A percentile compares a stretch with the other conserved stretches of the same genome.
Evolutionary conservation across 768 basidiomycete genomes (phyloP).

Genomic region (Pleurotus pulmonarius): DNA sequence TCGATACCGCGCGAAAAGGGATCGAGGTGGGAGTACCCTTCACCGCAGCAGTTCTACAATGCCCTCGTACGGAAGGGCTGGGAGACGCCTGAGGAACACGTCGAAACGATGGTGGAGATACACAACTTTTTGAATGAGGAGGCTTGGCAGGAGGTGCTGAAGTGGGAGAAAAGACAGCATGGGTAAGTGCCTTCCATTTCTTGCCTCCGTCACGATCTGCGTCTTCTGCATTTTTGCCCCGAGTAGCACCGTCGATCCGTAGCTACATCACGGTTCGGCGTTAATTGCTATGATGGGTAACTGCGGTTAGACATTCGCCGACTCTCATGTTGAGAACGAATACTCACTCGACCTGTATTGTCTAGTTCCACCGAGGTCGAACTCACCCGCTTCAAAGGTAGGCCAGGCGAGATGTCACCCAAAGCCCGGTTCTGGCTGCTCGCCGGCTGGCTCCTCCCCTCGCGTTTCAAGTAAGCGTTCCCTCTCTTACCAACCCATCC

Average conservation of each 20-base stretch:
- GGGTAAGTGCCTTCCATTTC: slow-evolving; percentile 39
- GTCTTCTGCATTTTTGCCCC: too few species aligned
- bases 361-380: slow-evolving; percentile 51
- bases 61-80: slow-evolving; percentile 94
- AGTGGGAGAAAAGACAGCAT: slow-evolving; percentile 79
- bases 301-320: too few species aligned
- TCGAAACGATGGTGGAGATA: slow-evolving; percentile 96
- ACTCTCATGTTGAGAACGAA: too few species aligned
- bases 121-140: slow-evolving; percentile 98
- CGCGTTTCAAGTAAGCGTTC: slow-evolving; percentile 74
- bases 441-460: slow-evolving; percentile 87
- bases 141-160: slow-evolving; percentile 92
- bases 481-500: background rate
- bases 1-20: slow-evolving; percentile 75
- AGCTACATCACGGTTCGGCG: too few species aligned
- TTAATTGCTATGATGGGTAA: too few species aligned
- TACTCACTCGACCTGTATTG: background rate
- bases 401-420: slow-evolving; percentile 90
- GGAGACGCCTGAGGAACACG: slow-evolving; percentile 95
- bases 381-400: slow-evolving; percentile 81
- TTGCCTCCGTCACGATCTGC: too few species aligned
- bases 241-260: too few species aligned
- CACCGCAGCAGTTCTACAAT: slow-evolving; percentile 97
- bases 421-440: slow-evolving; percentile 87
- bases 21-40: slow-evolving; percentile 89